phyloP scores from a whole-genome alignment of 495 filamentous ascomycete species.

The Neohortaea acidophila region DNA sequence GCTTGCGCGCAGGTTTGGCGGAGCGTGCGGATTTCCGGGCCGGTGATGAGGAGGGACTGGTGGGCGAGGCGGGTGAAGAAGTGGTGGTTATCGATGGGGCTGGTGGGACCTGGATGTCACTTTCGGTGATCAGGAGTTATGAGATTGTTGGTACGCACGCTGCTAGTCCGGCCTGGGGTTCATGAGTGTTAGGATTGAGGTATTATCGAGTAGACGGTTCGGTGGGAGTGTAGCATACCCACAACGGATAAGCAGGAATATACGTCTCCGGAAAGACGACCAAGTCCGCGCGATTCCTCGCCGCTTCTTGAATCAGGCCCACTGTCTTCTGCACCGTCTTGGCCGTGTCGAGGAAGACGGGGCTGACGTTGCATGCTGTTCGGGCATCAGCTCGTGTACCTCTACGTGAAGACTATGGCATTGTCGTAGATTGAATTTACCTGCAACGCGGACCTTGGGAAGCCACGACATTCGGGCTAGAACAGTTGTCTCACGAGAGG shows the following conservation, averaged over 20 bases:
- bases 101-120: slow-evolving; percentile 9
- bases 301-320: slow-evolving; percentile 29
- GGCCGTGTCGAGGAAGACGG: slow-evolving; percentile 29
- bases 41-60: slow-evolving; percentile 9
- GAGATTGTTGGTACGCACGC: too few relatives aligned
- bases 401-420: too few relatives aligned
- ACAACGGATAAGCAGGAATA: slow-evolving; percentile 28
- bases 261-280: slow-evolving; percentile 36
- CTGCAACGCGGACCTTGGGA: slow-evolving; percentile 9
- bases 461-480: too few relatives aligned
- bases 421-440: not conserved
- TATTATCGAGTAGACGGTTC: slow-evolving; percentile 8
- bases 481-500: too few relatives aligned
- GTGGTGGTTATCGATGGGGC: slow-evolving; percentile 17
- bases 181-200: not conserved
- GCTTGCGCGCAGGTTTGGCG: slow-evolving; percentile 7
- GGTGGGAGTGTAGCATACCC: slow-evolving; percentile 14
- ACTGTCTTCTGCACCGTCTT: slow-evolving; percentile 29
- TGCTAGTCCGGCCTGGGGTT: too few relatives aligned
- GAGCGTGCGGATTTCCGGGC: slow-evolving; percentile 11
- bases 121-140: too few relatives aligned
- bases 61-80: slow-evolving; percentile 12
- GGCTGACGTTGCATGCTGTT: slow-evolving; percentile 16
- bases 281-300: slow-evolving; percentile 30
- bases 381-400: not conserved